These are phyloP conservation scores for Diplogelasinospora grovesii DNA, from an alignment of 495 filamentous ascomycete species.

Conservation along the genomic window DNA sequence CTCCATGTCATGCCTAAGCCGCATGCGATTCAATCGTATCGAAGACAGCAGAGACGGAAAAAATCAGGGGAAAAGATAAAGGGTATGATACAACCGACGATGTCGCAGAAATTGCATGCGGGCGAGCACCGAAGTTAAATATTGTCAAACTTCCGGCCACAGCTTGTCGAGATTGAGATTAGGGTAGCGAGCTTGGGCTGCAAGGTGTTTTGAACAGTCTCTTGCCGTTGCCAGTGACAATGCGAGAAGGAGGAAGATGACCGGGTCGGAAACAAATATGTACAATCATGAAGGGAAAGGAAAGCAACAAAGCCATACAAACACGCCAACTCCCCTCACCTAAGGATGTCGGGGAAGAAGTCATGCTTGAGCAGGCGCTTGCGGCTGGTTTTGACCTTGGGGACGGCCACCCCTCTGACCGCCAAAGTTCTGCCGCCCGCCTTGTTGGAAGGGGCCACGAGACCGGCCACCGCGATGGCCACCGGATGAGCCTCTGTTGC, in stretches of 20 bases:
- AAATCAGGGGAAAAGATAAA: conserved; percentile 6
- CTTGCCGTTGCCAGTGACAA: too few species aligned
- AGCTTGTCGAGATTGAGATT: not conserved
- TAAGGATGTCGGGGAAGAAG: not conserved
- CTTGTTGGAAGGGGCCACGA: conserved; percentile 25
- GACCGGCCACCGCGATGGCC: conserved; percentile 20
- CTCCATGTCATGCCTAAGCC: conserved; percentile 6
- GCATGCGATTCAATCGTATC: conserved; percentile 7
- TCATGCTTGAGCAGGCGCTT: conserved; percentile 20
- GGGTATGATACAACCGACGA: conserved; percentile 19
- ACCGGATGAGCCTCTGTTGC: conserved; percentile 30
- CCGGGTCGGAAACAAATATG: conserved; percentile 19
- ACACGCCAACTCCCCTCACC: conserved; percentile 7
- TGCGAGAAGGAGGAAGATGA: conserved; percentile 6
- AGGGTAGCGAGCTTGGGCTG: not conserved
- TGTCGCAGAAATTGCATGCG: conserved; percentile 5
- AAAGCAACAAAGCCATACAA: conserved; percentile 13
- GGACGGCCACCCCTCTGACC: conserved; percentile 34
- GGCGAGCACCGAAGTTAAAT: conserved; percentile 1
- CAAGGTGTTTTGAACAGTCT: not conserved
- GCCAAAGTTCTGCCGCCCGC: conserved; percentile 34
- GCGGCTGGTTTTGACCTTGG: conserved; percentile 24
- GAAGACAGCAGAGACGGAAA: conserved; percentile 3
- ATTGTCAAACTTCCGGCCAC: not conserved
- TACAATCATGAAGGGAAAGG: conserved; percentile 23